Evolutionary conservation across 768 basidiomycete species (phyloP), one percentile per base, ranked within the genome.

Genomic region (Kwoniella sp.): DNA sequence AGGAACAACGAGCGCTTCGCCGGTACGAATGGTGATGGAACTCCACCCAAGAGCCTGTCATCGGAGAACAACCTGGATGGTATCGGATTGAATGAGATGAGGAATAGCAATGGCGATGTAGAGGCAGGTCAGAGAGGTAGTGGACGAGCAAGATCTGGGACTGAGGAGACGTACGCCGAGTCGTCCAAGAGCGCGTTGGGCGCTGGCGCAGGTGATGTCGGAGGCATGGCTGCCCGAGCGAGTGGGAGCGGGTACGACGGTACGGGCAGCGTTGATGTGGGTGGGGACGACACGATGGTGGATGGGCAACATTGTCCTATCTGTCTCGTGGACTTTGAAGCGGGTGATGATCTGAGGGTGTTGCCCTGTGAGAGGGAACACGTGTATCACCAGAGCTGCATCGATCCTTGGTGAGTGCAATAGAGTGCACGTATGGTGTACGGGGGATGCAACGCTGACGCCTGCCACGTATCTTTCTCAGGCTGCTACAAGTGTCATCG

Each of bases 301-400:
- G 84, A 86, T 15, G 90, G 86, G 41, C 90, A 93, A 80, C 92
- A 89, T 13, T 97, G 94, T 82, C 93, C 94, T 4, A 97, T 97
- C 66, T 97, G 94, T 79, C 89, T 97, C 65, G 85, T 91, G 51
- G 93, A 95, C 72, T 97, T 97, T 73, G 90, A 93, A 78, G 89
- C 91, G 66, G 94, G 93, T 0, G 94, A 97, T 73, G 91, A 95
- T 78, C 81, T 96, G 15, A 88, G 94, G 25, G 85, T 95, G 45
- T 82, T 97, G 54, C 94, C 93, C 0, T 97, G 94, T 80, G 91
- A 93, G 75, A 90, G 90, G 52, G 88, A 90, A 69, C 94, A 97
- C 77, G 85, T 86, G 64, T 98, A 95, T 83, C 94, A 98, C 74
- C 88, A 90, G 73, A 82, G 83, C 41, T 96, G 93, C 76, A 93